phyloP scores from a whole-genome alignment of 306 rosid species.

The Parietaria judaica region DNA sequence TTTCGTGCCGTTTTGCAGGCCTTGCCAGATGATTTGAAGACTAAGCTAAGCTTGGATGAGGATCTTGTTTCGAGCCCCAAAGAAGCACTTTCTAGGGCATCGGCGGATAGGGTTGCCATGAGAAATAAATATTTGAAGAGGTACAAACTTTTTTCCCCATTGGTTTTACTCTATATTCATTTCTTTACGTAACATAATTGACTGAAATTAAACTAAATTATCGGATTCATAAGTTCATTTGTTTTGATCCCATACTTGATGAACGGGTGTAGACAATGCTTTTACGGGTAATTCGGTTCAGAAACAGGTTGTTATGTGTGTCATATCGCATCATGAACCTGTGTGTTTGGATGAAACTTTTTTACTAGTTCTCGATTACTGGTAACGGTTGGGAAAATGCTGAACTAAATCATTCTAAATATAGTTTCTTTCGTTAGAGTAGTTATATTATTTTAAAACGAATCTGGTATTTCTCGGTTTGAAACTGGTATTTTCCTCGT shows the following conservation, averaged over 20 bases:
- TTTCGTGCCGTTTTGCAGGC: conserved; percentile 42
- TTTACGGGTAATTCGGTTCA: not conserved
- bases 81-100: conserved; percentile 84
- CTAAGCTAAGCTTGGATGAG: conserved; percentile 92
- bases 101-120: conserved; percentile 77
- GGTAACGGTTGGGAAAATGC: too few relatives aligned
- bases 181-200: not conserved
- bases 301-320: not conserved
- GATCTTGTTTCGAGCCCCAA: conserved; percentile 92
- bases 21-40: conserved; percentile 91
- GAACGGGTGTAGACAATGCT: not conserved
- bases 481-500: too few relatives aligned
- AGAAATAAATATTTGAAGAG: conserved; percentile 71
- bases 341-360: too few relatives aligned
- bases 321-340: too few relatives aligned
- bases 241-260: too few relatives aligned
- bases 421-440: too few relatives aligned
- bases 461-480: too few relatives aligned
- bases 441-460: too few relatives aligned
- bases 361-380: too few relatives aligned
- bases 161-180: not conserved
- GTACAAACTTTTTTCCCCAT: conserved; percentile 26
- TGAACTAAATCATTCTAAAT: too few relatives aligned
- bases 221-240: too few relatives aligned
- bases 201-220: too few relatives aligned